A percentile compares a stretch with the other conserved stretches of the same genome.
These are phyloP conservation scores for Poterioochromonas sp. DNA, from an alignment of 352 stramenopile species.

Conservation along the genomic window DNA sequence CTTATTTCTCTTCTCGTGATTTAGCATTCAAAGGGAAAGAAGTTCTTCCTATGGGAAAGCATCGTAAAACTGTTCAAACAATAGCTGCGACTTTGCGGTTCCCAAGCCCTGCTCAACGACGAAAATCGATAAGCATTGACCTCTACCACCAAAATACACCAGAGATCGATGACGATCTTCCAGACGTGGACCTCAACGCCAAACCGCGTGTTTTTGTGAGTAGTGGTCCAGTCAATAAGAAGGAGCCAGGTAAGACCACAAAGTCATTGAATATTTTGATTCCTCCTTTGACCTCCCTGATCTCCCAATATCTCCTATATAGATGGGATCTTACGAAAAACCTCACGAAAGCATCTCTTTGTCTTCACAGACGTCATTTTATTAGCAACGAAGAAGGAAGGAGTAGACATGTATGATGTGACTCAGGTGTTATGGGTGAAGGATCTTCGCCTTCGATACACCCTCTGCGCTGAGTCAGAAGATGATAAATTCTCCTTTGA, in stretches of 20 bases:
- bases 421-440: neutral
- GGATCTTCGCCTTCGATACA: neutral
- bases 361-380: conserved; percentile 18
- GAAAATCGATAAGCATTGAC: neutral
- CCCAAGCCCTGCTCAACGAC: no score
- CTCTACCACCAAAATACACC: no score
- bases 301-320: neutral
- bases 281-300: no score
- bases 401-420: neutral
- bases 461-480: neutral
- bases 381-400: neutral
- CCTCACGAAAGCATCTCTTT: neutral
- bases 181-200: neutral
- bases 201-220: neutral
- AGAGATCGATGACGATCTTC: neutral
- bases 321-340: conserved; percentile 7
- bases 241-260: neutral
- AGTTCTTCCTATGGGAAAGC: conserved; percentile 4
- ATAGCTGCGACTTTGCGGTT: neutral
- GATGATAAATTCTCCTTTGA: conserved; percentile 13
- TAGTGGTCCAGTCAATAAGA: neutral
- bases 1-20: neutral
- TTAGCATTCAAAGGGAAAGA: neutral
- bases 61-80: neutral
- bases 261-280: no score